Conservation (phyloP, 805 yeast genomes). For the Suhomyces prunicola region DNA sequence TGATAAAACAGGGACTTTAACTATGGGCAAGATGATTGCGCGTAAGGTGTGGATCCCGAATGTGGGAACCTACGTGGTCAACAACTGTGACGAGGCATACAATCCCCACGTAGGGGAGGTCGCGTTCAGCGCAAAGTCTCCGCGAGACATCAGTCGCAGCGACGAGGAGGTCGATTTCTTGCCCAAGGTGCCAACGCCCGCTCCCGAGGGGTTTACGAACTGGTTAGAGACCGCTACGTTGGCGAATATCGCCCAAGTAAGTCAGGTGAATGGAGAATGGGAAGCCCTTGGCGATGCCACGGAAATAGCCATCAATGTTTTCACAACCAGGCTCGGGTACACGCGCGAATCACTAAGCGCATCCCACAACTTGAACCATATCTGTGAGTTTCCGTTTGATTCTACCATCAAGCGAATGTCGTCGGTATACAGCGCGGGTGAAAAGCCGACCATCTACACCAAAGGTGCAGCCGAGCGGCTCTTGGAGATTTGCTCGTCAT, state of each 20-base stretch:
- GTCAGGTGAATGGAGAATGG: slow-evolving; percentile 31
- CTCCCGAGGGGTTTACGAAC: slow-evolving; percentile 16
- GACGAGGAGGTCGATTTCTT: slow-evolving; percentile 40
- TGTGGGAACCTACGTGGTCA: slow-evolving; percentile 31
- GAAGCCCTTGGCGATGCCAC: slow-evolving; percentile 39
- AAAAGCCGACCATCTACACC: slow-evolving; percentile 14
- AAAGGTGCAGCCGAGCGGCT: slow-evolving; percentile 36
- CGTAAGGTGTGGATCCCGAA: slow-evolving; percentile 35
- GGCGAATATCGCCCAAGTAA: slow-evolving; percentile 41
- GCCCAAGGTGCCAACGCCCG: slow-evolving; percentile 21
- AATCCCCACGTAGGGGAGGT: slow-evolving; percentile 43
- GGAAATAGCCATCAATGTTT: slow-evolving; percentile 34
- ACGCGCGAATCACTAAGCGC: slow-evolving; percentile 19
- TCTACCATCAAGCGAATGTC: slow-evolving; percentile 34
- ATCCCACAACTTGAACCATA: slow-evolving; percentile 14
- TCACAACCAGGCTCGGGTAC: slow-evolving; percentile 24
- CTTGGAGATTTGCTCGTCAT: slow-evolving; percentile 20
- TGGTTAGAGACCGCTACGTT: slow-evolving; percentile 37
- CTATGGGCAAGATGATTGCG: slow-evolving; percentile 39
- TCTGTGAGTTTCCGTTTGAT: slow-evolving; percentile 32
- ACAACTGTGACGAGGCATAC: slow-evolving; percentile 32
- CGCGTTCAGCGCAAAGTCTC: slow-evolving; percentile 25
- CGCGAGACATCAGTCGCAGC: slow-evolving; percentile 24
- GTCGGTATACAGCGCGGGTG: slow-evolving; percentile 16
- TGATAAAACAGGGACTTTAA: slow-evolving; percentile 65